Evolutionary conservation across 768 basidiomycete species (phyloP), one percentile per base, ranked within the genome.

Genomic region (Leccinellum luteum): DNA sequence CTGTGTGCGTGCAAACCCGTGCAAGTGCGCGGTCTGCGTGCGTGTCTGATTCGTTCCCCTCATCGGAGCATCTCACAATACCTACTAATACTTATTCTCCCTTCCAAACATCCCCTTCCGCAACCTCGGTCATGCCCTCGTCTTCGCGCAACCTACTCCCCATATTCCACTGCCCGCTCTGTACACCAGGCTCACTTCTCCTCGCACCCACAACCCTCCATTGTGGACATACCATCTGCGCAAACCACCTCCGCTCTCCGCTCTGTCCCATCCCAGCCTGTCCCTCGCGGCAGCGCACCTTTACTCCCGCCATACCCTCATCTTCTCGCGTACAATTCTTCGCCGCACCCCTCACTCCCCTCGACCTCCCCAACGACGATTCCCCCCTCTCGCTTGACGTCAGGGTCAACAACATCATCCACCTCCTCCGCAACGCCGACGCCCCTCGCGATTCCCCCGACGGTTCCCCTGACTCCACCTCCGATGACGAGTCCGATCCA

Each of bases 201-300:
- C 56, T 64, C 23, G 67, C 74, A 4, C 85, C 86, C 3, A 74
- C 81, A 34, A 81, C 78, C 9, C 85, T 96, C 41, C 81, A 77
- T 64, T 97, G 94, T 66, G 94, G 94, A 53, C 94, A 97, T 69
- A 80, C 92, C 21, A 60, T 95, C 60, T 97, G 93, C 64, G 71
- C 83, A 0, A 47, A 23, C n/a, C 90, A 91, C 67, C 63, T 79
- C 55, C 69, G 58, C 60, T 62, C 62, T 7, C 2, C 69, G 23
- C 54, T 32, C 35, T 75, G 79, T 62, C 74, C 76, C 56, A 59
- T 78, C 53, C 70, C 75, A 25, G 59, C 64, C 30, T 84, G 77
- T 61, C 60, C 48, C 50, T 34, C 57, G 54, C 52, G 60, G 55
- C 64, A 56, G 50, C 64, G 41, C 19, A 13, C 41, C 19, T 21